Evolutionary conservation across 345 rosid genomes (phyloP).

Genomic region (Populus alba): DNA sequence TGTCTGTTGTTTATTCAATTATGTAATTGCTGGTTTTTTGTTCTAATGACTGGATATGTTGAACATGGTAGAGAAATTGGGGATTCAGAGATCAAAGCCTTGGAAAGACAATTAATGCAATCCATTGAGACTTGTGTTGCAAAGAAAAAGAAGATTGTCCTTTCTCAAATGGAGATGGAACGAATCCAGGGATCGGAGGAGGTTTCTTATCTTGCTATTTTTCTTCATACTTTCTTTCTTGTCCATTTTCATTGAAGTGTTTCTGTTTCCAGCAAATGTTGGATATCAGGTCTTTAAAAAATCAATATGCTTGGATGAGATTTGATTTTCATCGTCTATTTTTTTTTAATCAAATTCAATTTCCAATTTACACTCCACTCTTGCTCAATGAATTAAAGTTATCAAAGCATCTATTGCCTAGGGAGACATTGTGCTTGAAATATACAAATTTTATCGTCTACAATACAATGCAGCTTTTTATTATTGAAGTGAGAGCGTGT

Average conservation of each 20-base stretch:
- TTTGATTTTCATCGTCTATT: background rate
- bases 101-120: slow-evolving; percentile 93
- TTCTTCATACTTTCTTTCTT: slow-evolving; percentile 1
- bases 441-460: background rate
- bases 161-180: slow-evolving; percentile 86
- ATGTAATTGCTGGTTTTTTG: slow-evolving; percentile 6
- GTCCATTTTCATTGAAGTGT: background rate
- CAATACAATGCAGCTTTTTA: background rate
- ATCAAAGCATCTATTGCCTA: background rate
- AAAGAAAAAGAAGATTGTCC: slow-evolving; percentile 89
- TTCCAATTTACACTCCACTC: background rate
- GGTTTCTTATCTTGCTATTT: slow-evolving; percentile 43
- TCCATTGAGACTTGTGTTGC: slow-evolving; percentile 83
- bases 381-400: background rate
- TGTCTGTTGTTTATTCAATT: background rate
- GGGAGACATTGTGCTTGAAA: background rate
- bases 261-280: background rate
- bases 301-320: background rate
- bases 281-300: background rate
- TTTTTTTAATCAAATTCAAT: background rate
- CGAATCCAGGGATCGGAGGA: slow-evolving; percentile 82
- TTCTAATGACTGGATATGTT: background rate
- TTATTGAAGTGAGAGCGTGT: background rate
- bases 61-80: slow-evolving; percentile 70
- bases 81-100: slow-evolving; percentile 79